phyloP scores from a whole-genome alignment of 176 grass and related monocot species.

The Microstegium vimineum region DNA sequence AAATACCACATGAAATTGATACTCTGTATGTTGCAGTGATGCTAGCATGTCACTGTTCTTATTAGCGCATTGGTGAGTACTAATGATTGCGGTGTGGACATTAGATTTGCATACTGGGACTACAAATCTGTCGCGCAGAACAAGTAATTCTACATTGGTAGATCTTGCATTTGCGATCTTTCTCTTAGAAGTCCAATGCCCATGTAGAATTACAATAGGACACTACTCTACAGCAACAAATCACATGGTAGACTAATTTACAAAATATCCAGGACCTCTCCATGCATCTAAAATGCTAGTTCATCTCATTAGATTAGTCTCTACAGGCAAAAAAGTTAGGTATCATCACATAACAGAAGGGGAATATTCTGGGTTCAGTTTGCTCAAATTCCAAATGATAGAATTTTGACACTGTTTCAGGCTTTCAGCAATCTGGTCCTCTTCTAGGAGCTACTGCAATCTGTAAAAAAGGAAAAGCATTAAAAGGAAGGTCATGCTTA shows the following conservation, averaged over 20 bases:
- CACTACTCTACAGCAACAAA: not conserved
- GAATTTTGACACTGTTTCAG: conserved; percentile 6
- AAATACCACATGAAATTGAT: conserved; percentile 7
- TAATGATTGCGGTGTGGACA: not conserved
- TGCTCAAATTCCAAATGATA: conserved; percentile 7
- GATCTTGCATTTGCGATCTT: not conserved
- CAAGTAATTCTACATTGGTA: conserved; percentile 7
- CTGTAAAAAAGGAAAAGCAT: conserved; percentile 22
- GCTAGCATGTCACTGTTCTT: conserved; percentile 10
- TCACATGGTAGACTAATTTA: conserved; percentile 51
- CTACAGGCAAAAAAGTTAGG: conserved; percentile 27
- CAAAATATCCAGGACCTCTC: conserved; percentile 40
- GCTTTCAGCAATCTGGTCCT: conserved; percentile 26
- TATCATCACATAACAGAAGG: not conserved
- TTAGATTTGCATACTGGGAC: conserved; percentile 4
- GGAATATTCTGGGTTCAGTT: conserved; percentile 13
- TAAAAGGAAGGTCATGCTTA: not conserved
- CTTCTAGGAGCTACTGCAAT: conserved; percentile 16
- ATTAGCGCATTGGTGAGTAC: not conserved
- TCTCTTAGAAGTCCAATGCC: not conserved
- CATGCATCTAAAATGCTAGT: conserved; percentile 29
- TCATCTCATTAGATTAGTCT: conserved; percentile 34
- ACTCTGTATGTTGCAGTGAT: not conserved
- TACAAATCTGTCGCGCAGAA: conserved; percentile 2
- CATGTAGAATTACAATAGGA: conserved; percentile 3